phyloP scores from a whole-genome alignment of 768 basidiomycete species.

The Kwoniella shandongensis region DNA sequence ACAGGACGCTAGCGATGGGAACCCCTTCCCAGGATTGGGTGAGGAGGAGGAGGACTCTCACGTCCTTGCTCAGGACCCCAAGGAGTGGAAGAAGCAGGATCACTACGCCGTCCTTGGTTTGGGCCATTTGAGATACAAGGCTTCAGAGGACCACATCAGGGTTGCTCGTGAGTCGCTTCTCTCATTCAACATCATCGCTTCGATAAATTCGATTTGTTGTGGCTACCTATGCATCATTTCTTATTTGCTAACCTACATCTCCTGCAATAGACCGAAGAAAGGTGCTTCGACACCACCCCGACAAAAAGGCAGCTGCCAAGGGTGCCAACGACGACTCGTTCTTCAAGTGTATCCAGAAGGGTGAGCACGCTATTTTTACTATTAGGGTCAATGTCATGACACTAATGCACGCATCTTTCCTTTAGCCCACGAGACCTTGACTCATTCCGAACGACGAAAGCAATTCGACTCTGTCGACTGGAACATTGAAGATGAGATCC shows the following conservation, averaged over 20 bases:
- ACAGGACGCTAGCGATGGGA: conserved; percentile 59
- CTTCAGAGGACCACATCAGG: conserved; percentile 88
- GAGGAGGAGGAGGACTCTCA: conserved; percentile 79
- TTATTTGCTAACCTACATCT: too few species aligned
- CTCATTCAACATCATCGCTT: too few species aligned
- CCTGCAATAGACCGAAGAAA: conserved; percentile 96
- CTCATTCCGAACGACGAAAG: conserved; percentile 77
- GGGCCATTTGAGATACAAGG: conserved; percentile 80
- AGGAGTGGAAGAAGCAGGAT: conserved; percentile 99
- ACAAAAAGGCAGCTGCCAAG: conserved; percentile 70
- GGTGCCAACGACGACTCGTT: conserved; percentile 90
- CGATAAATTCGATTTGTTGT: too few species aligned
- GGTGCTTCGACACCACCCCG: conserved; percentile 97
- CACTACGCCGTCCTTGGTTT: conserved; percentile 96
- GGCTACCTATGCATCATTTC: too few species aligned
- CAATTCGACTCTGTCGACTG: conserved; percentile 98
- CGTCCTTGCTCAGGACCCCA: conserved; percentile 77
- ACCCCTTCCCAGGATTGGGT: conserved; percentile 88
- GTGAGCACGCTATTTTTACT: too few species aligned
- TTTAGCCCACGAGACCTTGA: conserved; percentile 83
- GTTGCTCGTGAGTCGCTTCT: conserved; percentile 79
- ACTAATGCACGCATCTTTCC: not conserved
- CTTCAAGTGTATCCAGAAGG: conserved; percentile 99
- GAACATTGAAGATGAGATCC: conserved; percentile 69
- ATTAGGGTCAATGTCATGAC: not conserved